Base-by-base conservation (phyloP, 2,329 filamentous ascomycete species). In the Colletotrichum higginsianum region DNA sequence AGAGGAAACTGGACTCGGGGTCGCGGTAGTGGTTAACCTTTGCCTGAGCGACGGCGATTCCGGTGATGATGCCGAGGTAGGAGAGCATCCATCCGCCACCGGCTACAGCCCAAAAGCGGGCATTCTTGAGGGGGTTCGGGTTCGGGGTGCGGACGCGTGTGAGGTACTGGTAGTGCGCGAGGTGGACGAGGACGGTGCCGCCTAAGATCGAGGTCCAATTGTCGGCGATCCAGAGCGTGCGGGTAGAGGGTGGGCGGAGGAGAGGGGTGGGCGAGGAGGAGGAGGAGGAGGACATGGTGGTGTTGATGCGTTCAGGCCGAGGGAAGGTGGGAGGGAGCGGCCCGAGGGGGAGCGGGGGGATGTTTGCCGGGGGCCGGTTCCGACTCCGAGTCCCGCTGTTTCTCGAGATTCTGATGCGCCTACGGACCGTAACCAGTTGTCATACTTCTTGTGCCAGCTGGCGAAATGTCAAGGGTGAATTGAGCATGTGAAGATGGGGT, bases 111-210 rank as follows among this genome's bases (percentile, higher is more conserved):
- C 70, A 74, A 62, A 73, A 74, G 61, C 72, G 69, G 69, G 72
- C 72, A 73, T 74, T 74, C 70, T 72, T 73, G 42, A 75, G 26
- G 18, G 63, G 49, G 60, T 73, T 72, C 44, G 73, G 71, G 38
- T 70, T 61, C 40, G 61, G 68, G 12, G 44, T 71, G 65, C 68
- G 73, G 61, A 42, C 44, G 30, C 66, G 63, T n/a, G 47, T 58
- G 47, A 75, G 66, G 57, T 74, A 71, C 26, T 66, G 73, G 60
- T 73, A 75, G 66, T 75, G 73, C 21, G 66, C 66, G 61, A 71
- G 23, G 15, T 75, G 73, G 18, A 53, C 26, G 16, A 72, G 21
- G 57, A 73, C 63, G 18, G 73, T 61, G 55, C 71, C 71, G 44
- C 66, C 72, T 61, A 75, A 30, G 61, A 75, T 38, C 52, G 63